Base-by-base conservation (phyloP, 2,329 filamentous ascomycete genomes). In the Fonsecaea multimorphosa region DNA sequence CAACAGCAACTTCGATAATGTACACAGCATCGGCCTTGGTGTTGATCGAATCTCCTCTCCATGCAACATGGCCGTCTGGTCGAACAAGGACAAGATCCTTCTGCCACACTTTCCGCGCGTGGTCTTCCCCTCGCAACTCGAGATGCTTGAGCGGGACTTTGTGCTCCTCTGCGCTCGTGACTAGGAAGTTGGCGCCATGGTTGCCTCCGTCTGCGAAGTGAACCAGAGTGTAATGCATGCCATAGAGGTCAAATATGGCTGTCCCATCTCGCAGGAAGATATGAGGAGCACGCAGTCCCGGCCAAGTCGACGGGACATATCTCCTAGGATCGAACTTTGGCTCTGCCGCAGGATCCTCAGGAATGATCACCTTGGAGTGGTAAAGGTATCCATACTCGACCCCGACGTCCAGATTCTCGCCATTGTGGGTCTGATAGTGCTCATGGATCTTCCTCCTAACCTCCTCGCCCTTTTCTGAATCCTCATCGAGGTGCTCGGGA, bases 311-410 rank as follows among this genome's bases (percentile, higher is more conserved):
- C 6, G 49, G 49, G 19, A 12, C 6, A 12, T 53, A 53, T 11
- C 6, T 53, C 49, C 19, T 24, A 5, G 49, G 49, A 6, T 53
- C 22, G 14, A 24, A 53, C 16, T 24, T 12, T 14, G 49, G 49
- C 22, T 24, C 49, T 11, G 49, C 7, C 3, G 49, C 22, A 12
- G 19, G 14, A 53, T 53, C 49, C 14, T 51, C 46, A 4, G 49
- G 49, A 24, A 74, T 62, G 3, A 70, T 54, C 7, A 64, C 56
- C 1, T 65, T 70, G 38, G 60, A 24, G 24, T 58, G 56, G 29
- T 72, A 70, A 6, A 72, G 58, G 8, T 71, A 52, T 27, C 72
- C 72, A 12, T 73, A n/a, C 52, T 73, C 71, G n/a, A 74, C 61
- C 1, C 72, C 71, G 9, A 36, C 44, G 32, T 66, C 64, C 7